Conservation (phyloP, 2,329 filamentous ascomycete genomes). For the Diaporthe humulicola region DNA sequence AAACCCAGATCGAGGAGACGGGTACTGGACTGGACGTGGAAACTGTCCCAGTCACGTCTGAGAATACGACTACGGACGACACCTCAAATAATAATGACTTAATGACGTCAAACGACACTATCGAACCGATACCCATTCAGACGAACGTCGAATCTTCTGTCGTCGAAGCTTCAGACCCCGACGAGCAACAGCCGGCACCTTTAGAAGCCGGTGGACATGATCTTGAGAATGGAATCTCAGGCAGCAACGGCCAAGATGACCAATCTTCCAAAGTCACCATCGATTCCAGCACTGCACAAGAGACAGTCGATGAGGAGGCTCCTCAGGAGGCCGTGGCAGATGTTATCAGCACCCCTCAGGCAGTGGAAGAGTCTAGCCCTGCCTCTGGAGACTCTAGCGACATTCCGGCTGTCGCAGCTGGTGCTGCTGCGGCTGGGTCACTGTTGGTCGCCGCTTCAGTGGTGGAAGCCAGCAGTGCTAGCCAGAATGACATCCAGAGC, state of each 20-base stretch:
- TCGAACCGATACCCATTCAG: constrained; percentile 12
- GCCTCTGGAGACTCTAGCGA: neutral
- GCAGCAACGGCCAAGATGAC: neutral
- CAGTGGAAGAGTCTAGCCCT: neutral
- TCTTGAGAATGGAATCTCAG: neutral
- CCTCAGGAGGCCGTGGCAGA: neutral
- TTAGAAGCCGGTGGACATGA: neutral
- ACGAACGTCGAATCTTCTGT: constrained; percentile 17
- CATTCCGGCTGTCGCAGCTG: constrained; percentile 1
- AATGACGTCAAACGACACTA: constrained; percentile 15
- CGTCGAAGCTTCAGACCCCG: neutral
- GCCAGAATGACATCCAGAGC: constrained; percentile 10
- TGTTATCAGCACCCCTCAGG: neutral
- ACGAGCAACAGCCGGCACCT: neutral
- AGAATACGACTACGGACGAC: constrained; percentile 12
- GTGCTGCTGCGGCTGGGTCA: constrained; percentile 23
- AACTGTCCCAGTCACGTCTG: constrained; percentile 1
- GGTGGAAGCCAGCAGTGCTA: neutral
- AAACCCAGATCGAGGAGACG: neutral
- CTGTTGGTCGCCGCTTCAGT: constrained; percentile 21
- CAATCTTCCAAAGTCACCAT: neutral
- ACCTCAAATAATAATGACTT: constrained; percentile 21
- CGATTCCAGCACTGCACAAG: neutral
- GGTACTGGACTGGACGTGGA: neutral
- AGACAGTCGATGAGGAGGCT: neutral